phyloP scores from a whole-genome alignment of 75 land plant genomes.

The Ceratopteris richardii region DNA sequence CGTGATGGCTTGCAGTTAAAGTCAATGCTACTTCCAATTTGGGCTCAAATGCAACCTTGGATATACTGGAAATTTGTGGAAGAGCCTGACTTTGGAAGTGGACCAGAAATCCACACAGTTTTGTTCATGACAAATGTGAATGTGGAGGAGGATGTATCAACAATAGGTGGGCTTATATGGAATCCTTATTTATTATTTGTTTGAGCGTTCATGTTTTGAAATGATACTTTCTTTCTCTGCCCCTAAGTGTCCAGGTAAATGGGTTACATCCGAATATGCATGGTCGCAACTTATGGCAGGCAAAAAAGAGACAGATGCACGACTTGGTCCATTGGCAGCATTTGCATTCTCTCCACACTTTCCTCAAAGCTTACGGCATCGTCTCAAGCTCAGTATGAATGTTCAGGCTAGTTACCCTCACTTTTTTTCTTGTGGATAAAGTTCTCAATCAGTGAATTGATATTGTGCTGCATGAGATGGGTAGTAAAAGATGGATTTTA shows the following conservation, averaged over 20 bases:
- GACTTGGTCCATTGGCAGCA: slow-evolving; percentile 26
- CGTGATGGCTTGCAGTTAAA: too few species aligned
- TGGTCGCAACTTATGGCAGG: slow-evolving; percentile 13
- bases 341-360: slow-evolving; percentile 19
- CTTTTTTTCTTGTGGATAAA: too few species aligned
- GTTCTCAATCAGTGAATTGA: too few species aligned
- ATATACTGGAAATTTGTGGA: neutral
- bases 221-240: too few species aligned
- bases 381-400: slow-evolving; percentile 11
- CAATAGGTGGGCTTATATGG: neutral
- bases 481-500: too few species aligned
- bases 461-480: too few species aligned
- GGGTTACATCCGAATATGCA: slow-evolving; percentile 18
- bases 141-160: too few species aligned
- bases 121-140: too few species aligned
- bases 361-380: slow-evolving; percentile 14
- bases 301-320: slow-evolving; percentile 4
- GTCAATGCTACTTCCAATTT: neutral
- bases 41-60: neutral
- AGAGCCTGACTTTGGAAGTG: neutral
- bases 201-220: neutral
- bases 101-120: too few species aligned
- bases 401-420: too few species aligned
- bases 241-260: slow-evolving; percentile 12
- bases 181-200: neutral